These are phyloP conservation scores for Globisporangium nunn DNA, from an alignment of 352 stramenopile species.

Conservation along the genomic window DNA sequence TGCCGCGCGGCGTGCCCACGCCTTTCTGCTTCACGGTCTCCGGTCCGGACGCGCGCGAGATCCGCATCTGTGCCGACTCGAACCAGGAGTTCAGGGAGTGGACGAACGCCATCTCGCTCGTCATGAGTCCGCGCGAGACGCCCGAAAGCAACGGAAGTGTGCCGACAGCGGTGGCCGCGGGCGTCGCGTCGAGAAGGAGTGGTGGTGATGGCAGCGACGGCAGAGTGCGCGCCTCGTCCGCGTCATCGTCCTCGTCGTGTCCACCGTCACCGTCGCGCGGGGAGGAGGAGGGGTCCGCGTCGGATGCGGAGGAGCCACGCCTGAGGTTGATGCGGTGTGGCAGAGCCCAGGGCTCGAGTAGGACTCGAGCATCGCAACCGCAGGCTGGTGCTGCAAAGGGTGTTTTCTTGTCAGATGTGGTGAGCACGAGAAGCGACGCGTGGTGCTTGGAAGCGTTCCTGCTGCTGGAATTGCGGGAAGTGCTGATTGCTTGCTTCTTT, in stretches of 20 bases:
- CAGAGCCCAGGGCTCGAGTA: neutral
- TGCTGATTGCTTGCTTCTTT: too few relatives aligned
- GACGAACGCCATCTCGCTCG: conserved; percentile 60
- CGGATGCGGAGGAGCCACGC: neutral
- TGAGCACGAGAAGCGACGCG: neutral
- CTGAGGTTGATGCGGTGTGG: too few relatives aligned
- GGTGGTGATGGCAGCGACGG: too few relatives aligned
- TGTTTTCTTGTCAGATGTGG: neutral
- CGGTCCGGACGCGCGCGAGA: conserved; percentile 22
- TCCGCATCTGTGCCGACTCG: conserved; percentile 62
- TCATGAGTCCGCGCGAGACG: conserved; percentile 39
- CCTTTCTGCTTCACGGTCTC: conserved; percentile 76
- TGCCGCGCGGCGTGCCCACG: conserved; percentile 59
- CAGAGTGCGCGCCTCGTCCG: conserved; percentile 2
- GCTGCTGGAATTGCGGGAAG: neutral
- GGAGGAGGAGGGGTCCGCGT: neutral
- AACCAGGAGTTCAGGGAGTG: conserved; percentile 68
- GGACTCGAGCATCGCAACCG: neutral
- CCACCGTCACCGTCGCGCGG: conserved; percentile 10
- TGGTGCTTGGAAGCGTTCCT: neutral
- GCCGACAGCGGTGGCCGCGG: too few relatives aligned
- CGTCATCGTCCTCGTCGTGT: conserved; percentile 10
- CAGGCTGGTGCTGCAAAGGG: neutral
- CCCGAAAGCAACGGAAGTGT: neutral
- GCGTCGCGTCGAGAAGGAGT: neutral